Evolutionary conservation across 306 rosid species (phyloP), one percentile per base, ranked within the genome.

Genomic region (Benincasa hispida): DNA sequence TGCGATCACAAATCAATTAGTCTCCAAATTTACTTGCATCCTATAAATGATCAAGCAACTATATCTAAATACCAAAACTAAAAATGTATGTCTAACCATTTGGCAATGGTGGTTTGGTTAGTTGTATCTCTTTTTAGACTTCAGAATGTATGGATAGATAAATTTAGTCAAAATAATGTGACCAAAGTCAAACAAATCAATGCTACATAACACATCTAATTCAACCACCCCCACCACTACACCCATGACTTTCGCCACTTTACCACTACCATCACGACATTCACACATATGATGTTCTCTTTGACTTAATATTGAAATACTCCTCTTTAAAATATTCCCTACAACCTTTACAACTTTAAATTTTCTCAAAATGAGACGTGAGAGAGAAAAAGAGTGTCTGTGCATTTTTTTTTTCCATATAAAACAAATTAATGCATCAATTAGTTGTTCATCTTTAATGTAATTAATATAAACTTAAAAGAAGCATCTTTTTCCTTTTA

Each of bases 161-260:
- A 24, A 42, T 12, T 69, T 45, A 45, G 56, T 69, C 56, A 68
- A 65, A 17, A 35, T 65, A 65, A 35, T 32, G 24, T 35, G 74
- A 67, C 53, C 18, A 67, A 67, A 37, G 74, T 67, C 74, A 24
- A 70, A 70, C 8, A 70, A 70, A 70, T 47, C 41, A 47, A 25
- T 70, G 27, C n/a, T 11, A 66, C 32, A 69, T 69, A 50, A 42
- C 39, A 70, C 56, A 14, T 45, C 6, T 25, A 45, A 24, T 70
- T 42, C 56, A 42, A 24, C 39, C 37, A 47, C 58, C 55, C 41
- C 42, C 69, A 21, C 56, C 57, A 70, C 56, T 30, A 47, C 58
- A 8, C 50, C 74, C 75, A 47, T 32, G 76, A 70, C 76, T 47
- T 45, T 45, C 57, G 76, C 76, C 76, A 70, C 76, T 25, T 25